These are phyloP conservation scores for Whalleya microplaca DNA, from an alignment of 2,329 filamentous ascomycete genomes.

Conservation along the genomic window DNA sequence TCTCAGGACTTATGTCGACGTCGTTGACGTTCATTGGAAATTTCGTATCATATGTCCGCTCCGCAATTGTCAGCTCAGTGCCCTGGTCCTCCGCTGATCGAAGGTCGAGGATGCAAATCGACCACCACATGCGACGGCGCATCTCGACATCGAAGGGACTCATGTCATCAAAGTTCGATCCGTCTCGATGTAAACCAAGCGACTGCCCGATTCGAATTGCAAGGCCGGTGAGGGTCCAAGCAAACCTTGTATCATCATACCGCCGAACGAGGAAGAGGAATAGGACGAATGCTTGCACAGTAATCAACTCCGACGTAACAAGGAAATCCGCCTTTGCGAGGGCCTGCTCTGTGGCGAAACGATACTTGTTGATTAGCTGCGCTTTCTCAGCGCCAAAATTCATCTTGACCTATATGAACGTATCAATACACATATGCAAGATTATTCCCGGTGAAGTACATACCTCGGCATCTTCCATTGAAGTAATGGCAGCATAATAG, in stretches of 20 bases:
- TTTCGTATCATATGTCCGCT: slow-evolving; percentile 54
- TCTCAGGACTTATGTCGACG: slow-evolving; percentile 51
- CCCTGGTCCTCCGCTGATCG: slow-evolving; percentile 64
- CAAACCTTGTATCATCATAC: slow-evolving; percentile 55
- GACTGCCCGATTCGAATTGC: slow-evolving; percentile 60
- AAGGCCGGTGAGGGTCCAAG: slow-evolving; percentile 67
- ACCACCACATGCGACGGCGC: slow-evolving; percentile 65
- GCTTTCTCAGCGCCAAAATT: slow-evolving; percentile 55
- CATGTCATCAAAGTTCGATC: slow-evolving; percentile 53
- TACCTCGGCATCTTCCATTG: slow-evolving; percentile 64
- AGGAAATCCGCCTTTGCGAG: slow-evolving; percentile 66
- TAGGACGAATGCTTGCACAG: slow-evolving; percentile 64
- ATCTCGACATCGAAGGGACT: slow-evolving; percentile 66
- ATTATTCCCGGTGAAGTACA: slow-evolving; percentile 9
- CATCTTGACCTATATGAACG: slow-evolving; percentile 48
- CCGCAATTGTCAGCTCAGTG: slow-evolving; percentile 51
- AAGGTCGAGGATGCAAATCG: slow-evolving; percentile 61
- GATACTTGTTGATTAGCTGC: slow-evolving; percentile 50
- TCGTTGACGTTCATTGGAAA: slow-evolving; percentile 64
- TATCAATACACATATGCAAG: slow-evolving; percentile 13
- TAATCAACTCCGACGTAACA: slow-evolving; percentile 59
- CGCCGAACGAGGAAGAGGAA: slow-evolving; percentile 59
- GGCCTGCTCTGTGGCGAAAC: slow-evolving; percentile 60
- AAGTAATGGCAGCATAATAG: slow-evolving; percentile 61
- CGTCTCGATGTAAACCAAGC: slow-evolving; percentile 62